phyloP scores from a whole-genome alignment of 2,329 filamentous ascomycete genomes.

The Penicillium crustosum region DNA sequence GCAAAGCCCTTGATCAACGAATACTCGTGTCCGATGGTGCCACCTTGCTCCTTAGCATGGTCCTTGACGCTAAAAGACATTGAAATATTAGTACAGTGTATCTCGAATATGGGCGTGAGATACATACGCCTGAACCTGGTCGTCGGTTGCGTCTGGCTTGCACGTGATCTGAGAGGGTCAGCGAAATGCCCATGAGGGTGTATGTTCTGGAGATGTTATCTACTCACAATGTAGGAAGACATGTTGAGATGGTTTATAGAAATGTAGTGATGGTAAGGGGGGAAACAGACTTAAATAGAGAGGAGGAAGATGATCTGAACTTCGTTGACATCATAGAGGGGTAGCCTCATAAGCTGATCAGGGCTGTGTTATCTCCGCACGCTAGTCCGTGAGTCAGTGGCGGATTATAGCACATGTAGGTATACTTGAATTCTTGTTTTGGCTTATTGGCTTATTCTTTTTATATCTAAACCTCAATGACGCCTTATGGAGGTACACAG shows the following conservation, averaged over 20 bases:
- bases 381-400: not conserved
- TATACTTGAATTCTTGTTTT: not conserved
- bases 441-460: not conserved
- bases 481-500: not conserved
- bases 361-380: slow-evolving; percentile 4
- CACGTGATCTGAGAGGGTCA: slow-evolving; percentile 5
- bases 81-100: not conserved
- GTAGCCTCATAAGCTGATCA: slow-evolving; percentile 4
- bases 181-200: not conserved
- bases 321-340: slow-evolving; percentile 13
- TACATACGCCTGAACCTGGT: slow-evolving; percentile 5
- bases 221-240: slow-evolving; percentile 7
- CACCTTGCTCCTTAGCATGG: slow-evolving; percentile 4
- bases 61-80: slow-evolving; percentile 2
- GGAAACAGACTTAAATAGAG: not conserved
- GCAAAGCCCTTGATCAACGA: slow-evolving; percentile 11
- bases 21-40: slow-evolving; percentile 6
- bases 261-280: not conserved
- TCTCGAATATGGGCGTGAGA: not conserved
- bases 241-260: not conserved
- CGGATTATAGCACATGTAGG: not conserved
- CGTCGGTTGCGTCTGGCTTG: slow-evolving; percentile 3
- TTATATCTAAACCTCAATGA: not conserved
- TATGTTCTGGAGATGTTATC: too few species aligned
- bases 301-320: not conserved